phyloP scores from a whole-genome alignment of 805 yeast genomes.

The Hanseniaspora meyeri region DNA sequence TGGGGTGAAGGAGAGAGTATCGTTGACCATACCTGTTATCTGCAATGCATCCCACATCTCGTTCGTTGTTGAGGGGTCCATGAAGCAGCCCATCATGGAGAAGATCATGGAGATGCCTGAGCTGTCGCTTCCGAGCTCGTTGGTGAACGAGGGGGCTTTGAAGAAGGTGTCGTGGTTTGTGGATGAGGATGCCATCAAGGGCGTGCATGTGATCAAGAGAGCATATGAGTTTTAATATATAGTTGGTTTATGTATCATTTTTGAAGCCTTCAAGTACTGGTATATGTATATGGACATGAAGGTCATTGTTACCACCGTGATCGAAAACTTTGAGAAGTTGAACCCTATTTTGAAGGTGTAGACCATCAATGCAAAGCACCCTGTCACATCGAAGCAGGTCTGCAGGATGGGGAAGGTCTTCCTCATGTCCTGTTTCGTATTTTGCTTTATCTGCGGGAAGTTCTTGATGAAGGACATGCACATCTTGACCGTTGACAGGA shows the following conservation, averaged over 20 bases:
- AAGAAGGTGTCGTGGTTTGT: conserved; percentile 96
- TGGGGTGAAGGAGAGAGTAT: conserved; percentile 75
- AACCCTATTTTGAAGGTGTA: conserved; percentile 17
- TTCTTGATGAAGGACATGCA: conserved; percentile 39
- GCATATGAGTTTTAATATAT: conserved; percentile 21
- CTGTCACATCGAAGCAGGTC: conserved; percentile 28
- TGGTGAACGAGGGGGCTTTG: conserved; percentile 92
- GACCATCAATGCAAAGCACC: conserved; percentile 27
- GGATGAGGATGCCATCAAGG: conserved; percentile 81
- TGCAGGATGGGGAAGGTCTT: conserved; percentile 70
- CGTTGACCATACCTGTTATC: conserved; percentile 85
- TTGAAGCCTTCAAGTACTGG: conserved; percentile 27
- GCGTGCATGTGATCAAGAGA: conserved; percentile 39
- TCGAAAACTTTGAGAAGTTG: conserved; percentile 27
- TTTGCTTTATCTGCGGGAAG: conserved; percentile 77
- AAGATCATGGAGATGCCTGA: conserved; percentile 94
- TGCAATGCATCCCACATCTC: conserved; percentile 87
- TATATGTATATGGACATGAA: conserved; percentile 31
- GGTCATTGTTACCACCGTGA: conserved; percentile 30
- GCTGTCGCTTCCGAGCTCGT: conserved; percentile 84
- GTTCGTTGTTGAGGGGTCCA: conserved; percentile 91
- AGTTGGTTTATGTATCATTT: not conserved
- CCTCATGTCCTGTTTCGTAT: conserved; percentile 64
- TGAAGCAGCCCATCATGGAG: conserved; percentile 84
- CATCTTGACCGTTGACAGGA: conserved; percentile 31